A percentile compares a stretch with the other conserved stretches of the same genome.
These are phyloP conservation scores for Daldinia sp. DNA, from an alignment of 2,329 filamentous ascomycete genomes.

Conservation along the genomic window DNA sequence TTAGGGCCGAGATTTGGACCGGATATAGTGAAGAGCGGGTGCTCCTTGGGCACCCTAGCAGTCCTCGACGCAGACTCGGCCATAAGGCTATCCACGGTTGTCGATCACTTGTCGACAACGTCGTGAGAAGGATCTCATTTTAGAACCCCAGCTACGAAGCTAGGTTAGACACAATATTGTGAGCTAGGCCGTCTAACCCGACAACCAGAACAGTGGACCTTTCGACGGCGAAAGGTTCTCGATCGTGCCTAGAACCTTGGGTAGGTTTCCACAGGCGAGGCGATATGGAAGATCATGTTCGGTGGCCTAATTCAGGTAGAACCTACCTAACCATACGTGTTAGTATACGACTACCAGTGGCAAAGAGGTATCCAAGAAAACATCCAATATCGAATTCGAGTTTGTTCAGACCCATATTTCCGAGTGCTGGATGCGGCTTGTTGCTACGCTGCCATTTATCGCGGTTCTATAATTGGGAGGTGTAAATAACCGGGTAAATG, in stretches of 20 bases:
- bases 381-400: conserved; percentile 11
- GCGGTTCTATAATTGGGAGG: conserved; percentile 41
- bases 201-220: conserved; percentile 1
- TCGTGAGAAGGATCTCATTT: not conserved
- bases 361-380: conserved; percentile 9
- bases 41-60: conserved; percentile 19
- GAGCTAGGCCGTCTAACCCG: not conserved
- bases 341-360: conserved; percentile 18
- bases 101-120: conserved; percentile 6
- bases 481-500: conserved; percentile 45
- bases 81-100: conserved; percentile 20
- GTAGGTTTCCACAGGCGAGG: conserved; percentile 8
- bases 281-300: conserved; percentile 23
- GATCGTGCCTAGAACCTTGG: conserved; percentile 14
- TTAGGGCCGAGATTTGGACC: conserved; percentile 39
- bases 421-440: conserved; percentile 24
- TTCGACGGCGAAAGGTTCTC: conserved; percentile 9
- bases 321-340: conserved; percentile 13
- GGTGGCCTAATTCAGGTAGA: conserved; percentile 20
- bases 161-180: not conserved
- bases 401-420: conserved; percentile 27
- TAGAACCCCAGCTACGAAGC: not conserved
- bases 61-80: conserved; percentile 12
- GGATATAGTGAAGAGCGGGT: conserved; percentile 34
- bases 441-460: conserved; percentile 40